These are phyloP conservation scores for Oenanthe sinensis DNA, from an alignment of 129 eudicot species.

Conservation along the genomic window DNA sequence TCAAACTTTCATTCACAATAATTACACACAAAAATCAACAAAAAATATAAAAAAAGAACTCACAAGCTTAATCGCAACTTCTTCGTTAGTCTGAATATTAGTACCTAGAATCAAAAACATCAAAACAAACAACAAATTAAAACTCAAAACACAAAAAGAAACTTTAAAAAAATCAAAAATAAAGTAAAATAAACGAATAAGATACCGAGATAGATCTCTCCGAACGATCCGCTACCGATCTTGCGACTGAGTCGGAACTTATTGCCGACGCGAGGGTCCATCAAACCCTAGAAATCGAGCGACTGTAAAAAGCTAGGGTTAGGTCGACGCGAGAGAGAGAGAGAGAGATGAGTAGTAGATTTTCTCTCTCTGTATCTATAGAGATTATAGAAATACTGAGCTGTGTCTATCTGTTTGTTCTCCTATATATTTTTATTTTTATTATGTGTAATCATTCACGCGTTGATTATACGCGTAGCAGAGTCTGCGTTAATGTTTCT, in stretches of 20 bases:
- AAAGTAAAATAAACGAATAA: not conserved
- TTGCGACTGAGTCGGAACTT: slow-evolving; percentile 88
- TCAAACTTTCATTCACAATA: not conserved
- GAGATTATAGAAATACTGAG: not conserved
- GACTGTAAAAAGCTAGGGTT: slow-evolving; percentile 8
- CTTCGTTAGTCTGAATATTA: slow-evolving; percentile 87
- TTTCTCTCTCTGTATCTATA: slow-evolving; percentile 5
- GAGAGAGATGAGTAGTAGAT: not conserved
- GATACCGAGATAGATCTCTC: slow-evolving; percentile 93
- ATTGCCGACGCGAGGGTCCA: slow-evolving; percentile 97
- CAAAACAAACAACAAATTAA: slow-evolving; percentile 10
- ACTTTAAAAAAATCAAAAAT: not conserved
- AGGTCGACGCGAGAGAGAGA: not conserved
- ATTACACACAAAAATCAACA: not conserved
- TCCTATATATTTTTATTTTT: not conserved
- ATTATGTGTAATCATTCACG: not conserved
- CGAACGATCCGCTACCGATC: slow-evolving; percentile 96
- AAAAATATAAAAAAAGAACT: slow-evolving; percentile 18
- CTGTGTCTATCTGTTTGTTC: not conserved
- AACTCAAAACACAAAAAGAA: not conserved
- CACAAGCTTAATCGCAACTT: slow-evolving; percentile 92
- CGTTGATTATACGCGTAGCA: not conserved
- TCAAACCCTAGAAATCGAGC: slow-evolving; percentile 17
- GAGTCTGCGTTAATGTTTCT: not conserved
- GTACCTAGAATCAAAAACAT: slow-evolving; percentile 50